phyloP scores from a whole-genome alignment of 108 stramenopile genomes.

The Fragilaria crotonensis region DNA sequence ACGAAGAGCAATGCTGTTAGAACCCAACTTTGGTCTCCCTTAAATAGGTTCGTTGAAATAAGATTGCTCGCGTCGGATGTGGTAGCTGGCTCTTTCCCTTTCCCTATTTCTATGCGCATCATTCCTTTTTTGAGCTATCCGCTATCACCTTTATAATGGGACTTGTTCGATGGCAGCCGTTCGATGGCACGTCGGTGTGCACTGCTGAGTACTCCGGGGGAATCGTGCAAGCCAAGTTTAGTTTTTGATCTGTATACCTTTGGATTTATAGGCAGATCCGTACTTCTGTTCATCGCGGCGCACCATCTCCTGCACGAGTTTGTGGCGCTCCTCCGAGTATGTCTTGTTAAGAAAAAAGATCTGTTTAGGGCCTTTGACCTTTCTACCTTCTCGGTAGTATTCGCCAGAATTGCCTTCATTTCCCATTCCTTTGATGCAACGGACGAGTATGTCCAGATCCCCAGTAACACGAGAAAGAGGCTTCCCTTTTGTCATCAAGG shows the following conservation, averaged over 20 bases:
- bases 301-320: neutral
- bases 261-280: neutral
- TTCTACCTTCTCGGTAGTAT: neutral
- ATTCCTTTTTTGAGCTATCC: too few species aligned
- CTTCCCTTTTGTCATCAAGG: slow-evolving; percentile 6
- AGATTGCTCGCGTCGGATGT: too few species aligned
- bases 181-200: too few species aligned
- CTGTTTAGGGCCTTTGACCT: neutral
- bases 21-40: neutral
- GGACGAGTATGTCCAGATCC: slow-evolving; percentile 20
- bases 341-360: neutral
- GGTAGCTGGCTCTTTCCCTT: too few species aligned
- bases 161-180: too few species aligned
- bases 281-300: neutral
- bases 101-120: too few species aligned
- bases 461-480: slow-evolving; percentile 15
- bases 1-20: neutral
- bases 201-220: too few species aligned
- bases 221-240: too few species aligned
- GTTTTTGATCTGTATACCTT: neutral
- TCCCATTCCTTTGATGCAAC: slow-evolving; percentile 8
- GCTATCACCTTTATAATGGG: too few species aligned
- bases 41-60: neutral
- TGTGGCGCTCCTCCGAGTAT: neutral
- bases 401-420: neutral